These are phyloP conservation scores for Solanum chiquidenum DNA, from an alignment of 257 asterid genomes.

Conservation along the genomic window DNA sequence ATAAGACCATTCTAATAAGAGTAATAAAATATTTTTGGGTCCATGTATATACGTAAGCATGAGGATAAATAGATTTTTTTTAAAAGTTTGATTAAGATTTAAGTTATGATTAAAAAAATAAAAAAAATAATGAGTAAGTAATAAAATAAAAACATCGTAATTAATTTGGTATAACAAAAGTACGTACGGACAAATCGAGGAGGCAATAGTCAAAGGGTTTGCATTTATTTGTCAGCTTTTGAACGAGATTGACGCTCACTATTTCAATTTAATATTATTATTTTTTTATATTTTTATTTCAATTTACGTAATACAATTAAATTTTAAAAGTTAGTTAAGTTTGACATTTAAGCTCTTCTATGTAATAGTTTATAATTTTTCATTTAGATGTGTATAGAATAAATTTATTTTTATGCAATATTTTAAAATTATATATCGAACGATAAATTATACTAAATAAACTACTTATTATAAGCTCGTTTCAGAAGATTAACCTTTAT, in stretches of 20 bases:
- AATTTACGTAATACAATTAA: background rate
- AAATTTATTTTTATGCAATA: background rate
- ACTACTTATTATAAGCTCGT: background rate
- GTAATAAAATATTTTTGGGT: too few relatives aligned
- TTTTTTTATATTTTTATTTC: background rate
- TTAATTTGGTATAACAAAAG: background rate
- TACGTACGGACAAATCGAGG: background rate
- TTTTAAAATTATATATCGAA: background rate
- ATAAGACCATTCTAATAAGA: background rate
- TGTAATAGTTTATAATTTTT: too few relatives aligned
- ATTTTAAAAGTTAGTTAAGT: background rate
- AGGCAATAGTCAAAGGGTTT: background rate
- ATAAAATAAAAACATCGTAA: background rate
- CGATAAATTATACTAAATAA: background rate
- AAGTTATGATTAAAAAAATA: background rate
- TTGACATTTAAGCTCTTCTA: too few relatives aligned
- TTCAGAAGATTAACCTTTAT: background rate
- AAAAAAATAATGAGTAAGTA: background rate
- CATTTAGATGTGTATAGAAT: background rate
- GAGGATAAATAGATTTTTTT: background rate
- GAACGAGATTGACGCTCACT: background rate
- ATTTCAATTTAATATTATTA: background rate
- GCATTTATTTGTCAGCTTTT: background rate
- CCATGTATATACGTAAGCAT: background rate
- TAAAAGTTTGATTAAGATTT: background rate